Evolutionary conservation across 2,329 filamentous ascomycete species (phyloP), one percentile per base, ranked within the genome.

Genomic region (Fusarium sp.): DNA sequence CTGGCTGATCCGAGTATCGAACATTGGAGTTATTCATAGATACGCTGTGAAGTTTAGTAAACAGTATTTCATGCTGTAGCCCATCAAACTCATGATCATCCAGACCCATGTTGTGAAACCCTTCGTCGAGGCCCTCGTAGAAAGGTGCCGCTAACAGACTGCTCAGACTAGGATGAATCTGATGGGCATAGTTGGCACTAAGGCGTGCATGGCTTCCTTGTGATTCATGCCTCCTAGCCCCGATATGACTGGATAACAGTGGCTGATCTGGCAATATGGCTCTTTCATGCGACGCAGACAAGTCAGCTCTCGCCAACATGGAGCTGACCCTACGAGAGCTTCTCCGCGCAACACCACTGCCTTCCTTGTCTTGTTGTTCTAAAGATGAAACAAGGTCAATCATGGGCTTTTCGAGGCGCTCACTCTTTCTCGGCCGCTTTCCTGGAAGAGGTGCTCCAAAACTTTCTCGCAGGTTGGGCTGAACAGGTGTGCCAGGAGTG

Each of bases 321-420:
- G 96, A 98, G 84, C 96, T 99, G 32, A 98, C 93, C 57, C 96
- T 90, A 48, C 96, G 90, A 24, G 90, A 92, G 70, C 90, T 90
- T 67, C 90, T 86, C 58, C 90, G 84, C 1, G 87, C 87, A 18
- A 86, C 85, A 22, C 87, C 85, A n/a, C 82, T 80, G 17, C 84
- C 86, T 63, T 88, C 85, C 59, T 87, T 88, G 64, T 94, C 92
- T 47, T 84, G 83, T 56, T 93, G 89, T 63, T 93, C 93, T n/a
- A 96, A 83, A 2, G 92, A 90, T 6, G 92, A 88, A 7, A 91
- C 92, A 48, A 94, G 85, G 72, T 93, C 91, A 45, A 90, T 91
- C 47, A 90, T 80, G 1, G 87, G 83, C 63, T 86, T 88, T 36
- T 89, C 87, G 6, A 83, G 60, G 62, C 83, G 86, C 51, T 90